Conservation (phyloP, 495 filamentous ascomycete species). For the Podospora pseudopauciseta region DNA sequence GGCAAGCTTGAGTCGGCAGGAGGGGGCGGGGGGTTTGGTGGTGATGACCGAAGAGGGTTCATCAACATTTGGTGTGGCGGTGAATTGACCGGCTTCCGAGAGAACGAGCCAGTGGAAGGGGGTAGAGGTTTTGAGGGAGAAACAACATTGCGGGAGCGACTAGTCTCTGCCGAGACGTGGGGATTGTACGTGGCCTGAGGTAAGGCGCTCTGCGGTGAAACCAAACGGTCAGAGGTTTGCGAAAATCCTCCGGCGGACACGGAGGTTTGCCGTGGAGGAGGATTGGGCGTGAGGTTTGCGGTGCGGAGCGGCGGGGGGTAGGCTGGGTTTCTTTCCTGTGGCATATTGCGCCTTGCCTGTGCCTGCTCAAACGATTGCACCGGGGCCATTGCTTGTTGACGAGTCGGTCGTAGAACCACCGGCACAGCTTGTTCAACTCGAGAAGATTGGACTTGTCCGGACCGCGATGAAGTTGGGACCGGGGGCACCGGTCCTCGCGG, state of each 20-base stretch:
- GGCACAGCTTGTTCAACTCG: neutral
- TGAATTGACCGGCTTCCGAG: constrained; percentile 12
- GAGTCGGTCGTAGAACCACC: neutral
- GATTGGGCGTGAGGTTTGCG: neutral
- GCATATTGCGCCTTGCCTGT: neutral
- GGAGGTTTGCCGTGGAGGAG: neutral
- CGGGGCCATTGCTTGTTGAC: neutral
- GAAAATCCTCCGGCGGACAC: neutral
- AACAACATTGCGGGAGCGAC: neutral
- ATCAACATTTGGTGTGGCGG: neutral
- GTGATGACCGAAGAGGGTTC: neutral
- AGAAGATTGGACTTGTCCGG: neutral
- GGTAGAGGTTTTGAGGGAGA: neutral
- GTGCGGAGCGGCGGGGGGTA: neutral
- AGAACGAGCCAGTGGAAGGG: neutral
- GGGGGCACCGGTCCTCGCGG: constrained; percentile 1
- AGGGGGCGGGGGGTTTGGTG: neutral
- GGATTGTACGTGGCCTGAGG: neutral
- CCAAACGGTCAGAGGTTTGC: neutral
- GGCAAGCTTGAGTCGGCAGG: neutral
- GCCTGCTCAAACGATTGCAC: neutral
- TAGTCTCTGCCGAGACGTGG: neutral
- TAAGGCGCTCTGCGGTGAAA: neutral
- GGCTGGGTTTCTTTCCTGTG: neutral
- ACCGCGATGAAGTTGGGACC: neutral